phyloP scores from a whole-genome alignment of 495 filamentous ascomycete genomes.

The Aspergillus haitiensis region DNA sequence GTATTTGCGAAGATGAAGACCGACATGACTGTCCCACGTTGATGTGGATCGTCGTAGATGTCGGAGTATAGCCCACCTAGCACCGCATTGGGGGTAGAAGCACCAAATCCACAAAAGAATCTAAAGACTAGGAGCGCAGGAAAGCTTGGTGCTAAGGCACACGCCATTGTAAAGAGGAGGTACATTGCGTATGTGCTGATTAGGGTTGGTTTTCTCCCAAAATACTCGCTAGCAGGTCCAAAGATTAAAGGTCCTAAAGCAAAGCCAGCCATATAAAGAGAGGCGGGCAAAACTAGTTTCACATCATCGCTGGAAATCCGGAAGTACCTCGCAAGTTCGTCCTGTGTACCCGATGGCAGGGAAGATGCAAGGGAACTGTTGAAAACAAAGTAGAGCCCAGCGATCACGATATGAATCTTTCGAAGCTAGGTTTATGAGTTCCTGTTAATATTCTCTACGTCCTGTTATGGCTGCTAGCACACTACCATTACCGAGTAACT shows the following conservation, averaged over 20 bases:
- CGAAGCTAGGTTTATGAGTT: not conserved
- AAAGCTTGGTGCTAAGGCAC: slow-evolving; percentile 39
- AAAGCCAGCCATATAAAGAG: slow-evolving; percentile 64
- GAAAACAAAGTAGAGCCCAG: slow-evolving; percentile 55
- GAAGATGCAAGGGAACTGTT: slow-evolving; percentile 62
- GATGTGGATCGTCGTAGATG: slow-evolving; percentile 29
- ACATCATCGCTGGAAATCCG: slow-evolving; percentile 37
- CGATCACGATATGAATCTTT: slow-evolving; percentile 52
- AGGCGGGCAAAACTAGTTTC: slow-evolving; percentile 60
- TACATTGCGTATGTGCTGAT: slow-evolving; percentile 51
- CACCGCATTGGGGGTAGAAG: slow-evolving; percentile 38
- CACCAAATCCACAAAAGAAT: slow-evolving; percentile 40
- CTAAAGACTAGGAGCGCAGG: slow-evolving; percentile 43
- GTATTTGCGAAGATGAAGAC: slow-evolving; percentile 51
- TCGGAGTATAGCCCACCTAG: slow-evolving; percentile 46
- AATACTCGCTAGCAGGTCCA: slow-evolving; percentile 64
- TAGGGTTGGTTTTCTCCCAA: slow-evolving; percentile 60
- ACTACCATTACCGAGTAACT: not conserved
- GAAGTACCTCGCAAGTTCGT: slow-evolving; percentile 50
- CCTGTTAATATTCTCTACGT: not conserved
- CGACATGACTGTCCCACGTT: slow-evolving; percentile 40
- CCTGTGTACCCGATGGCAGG: slow-evolving; percentile 21
- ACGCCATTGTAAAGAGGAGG: slow-evolving; percentile 41
- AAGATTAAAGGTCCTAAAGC: slow-evolving; percentile 58
- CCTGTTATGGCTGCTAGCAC: not conserved